A percentile compares a stretch with the other conserved stretches of the same genome.
These are phyloP conservation scores for Trichophyton rubrum DNA, from an alignment of 2,329 filamentous ascomycete species.

Conservation along the genomic window DNA sequence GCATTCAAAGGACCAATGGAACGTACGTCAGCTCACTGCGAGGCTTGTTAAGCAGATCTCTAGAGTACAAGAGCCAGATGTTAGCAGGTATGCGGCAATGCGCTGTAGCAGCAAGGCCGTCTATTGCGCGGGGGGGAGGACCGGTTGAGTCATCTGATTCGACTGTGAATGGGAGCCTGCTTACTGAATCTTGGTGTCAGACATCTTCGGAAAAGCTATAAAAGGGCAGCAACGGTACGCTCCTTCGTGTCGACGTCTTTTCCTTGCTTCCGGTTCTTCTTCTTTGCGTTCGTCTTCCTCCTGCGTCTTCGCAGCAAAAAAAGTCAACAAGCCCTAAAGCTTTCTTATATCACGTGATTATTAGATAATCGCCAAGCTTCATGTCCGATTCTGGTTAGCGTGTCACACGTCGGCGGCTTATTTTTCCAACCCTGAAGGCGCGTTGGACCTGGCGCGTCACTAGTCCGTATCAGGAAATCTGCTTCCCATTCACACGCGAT, in stretches of 20 bases:
- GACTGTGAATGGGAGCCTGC: conserved; percentile 19
- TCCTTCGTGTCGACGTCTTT: background rate
- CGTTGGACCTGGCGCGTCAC: conserved; percentile 29
- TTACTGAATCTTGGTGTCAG: conserved; percentile 61
- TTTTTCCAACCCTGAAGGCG: conserved; percentile 17
- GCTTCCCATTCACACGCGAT: conserved; percentile 1
- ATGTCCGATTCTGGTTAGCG: conserved; percentile 3
- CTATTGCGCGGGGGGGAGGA: background rate
- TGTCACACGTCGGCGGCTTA: conserved; percentile 1
- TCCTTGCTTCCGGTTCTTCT: background rate
- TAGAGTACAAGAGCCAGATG: conserved; percentile 27
- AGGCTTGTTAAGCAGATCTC: conserved; percentile 79
- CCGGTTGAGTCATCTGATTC: conserved; percentile 15
- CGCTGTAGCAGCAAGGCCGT: background rate
- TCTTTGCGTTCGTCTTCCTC: background rate
- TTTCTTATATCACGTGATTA: background rate
- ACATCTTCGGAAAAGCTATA: conserved; percentile 39
- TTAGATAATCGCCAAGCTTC: background rate
- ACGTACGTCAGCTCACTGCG: conserved; percentile 83
- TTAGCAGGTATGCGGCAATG: background rate
- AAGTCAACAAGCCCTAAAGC: background rate
- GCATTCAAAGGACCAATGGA: background rate
- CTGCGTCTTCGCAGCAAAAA: background rate
- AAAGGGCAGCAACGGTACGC: conserved; percentile 15
- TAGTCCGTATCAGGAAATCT: background rate